phyloP scores from a whole-genome alignment of 192 early-diverging fungal genomes.

The Entrophospora sp. region DNA sequence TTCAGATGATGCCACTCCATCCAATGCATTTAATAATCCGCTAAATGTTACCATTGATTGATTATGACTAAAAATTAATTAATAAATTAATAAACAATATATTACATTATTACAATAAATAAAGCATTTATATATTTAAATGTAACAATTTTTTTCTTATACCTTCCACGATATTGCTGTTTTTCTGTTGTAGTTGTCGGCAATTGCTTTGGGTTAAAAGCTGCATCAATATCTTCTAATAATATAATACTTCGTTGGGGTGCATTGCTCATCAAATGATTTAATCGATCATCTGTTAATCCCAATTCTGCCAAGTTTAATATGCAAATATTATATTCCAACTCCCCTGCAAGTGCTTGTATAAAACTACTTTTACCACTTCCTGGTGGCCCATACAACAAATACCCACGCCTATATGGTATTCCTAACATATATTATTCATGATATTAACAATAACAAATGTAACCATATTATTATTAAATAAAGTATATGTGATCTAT shows the following conservation, averaged over 20 bases:
- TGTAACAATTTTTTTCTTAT: too few relatives aligned
- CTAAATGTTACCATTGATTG: constrained; percentile 81
- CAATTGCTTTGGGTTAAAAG: constrained; percentile 64
- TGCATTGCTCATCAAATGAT: constrained; percentile 69
- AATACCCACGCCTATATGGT: constrained; percentile 83
- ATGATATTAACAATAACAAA: background rate
- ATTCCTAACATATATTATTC: constrained; percentile 43
- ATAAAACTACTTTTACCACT: constrained; percentile 91
- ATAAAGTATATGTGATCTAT: too few relatives aligned
- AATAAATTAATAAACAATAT: background rate
- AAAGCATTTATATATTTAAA: too few relatives aligned
- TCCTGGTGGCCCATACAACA: constrained; percentile 83
- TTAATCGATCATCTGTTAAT: constrained; percentile 75
- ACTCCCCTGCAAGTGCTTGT: constrained; percentile 77
- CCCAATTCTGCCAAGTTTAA: constrained; percentile 76
- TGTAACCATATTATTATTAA: too few relatives aligned
- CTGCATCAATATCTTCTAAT: constrained; percentile 79
- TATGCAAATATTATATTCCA: constrained; percentile 86
- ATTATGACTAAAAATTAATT: constrained; percentile 32
- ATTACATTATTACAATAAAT: background rate
- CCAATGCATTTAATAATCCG: constrained; percentile 80
- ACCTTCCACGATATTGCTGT: too few relatives aligned
- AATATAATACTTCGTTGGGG: constrained; percentile 74
- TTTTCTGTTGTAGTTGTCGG: constrained; percentile 55
- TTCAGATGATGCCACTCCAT: constrained; percentile 80